Conservation (phyloP, 2,329 filamentous ascomycete genomes). For the Escovopsis weberi region DNA sequence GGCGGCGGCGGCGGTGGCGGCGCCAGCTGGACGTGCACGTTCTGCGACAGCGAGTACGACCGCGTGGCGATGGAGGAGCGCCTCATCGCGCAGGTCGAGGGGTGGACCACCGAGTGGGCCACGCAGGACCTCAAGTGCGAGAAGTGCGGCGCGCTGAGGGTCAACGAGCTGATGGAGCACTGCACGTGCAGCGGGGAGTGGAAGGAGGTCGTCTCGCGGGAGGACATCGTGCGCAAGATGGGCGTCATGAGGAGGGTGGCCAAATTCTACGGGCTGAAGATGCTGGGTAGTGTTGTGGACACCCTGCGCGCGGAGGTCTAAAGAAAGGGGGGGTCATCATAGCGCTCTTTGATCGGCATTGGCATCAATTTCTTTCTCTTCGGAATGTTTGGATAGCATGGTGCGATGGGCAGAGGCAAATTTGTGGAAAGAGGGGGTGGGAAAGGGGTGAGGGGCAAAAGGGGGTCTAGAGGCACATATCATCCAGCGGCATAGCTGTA, state of each 20-base stretch:
- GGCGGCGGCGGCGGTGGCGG: constrained; percentile 15
- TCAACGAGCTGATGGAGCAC: constrained; percentile 94
- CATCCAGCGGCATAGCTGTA: too few species aligned
- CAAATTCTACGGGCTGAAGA: constrained; percentile 62
- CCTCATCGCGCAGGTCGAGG: constrained; percentile 63
- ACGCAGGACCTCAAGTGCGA: constrained; percentile 79
- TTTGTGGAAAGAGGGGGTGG: neutral
- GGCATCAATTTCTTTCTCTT: neutral
- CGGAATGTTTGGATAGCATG: neutral
- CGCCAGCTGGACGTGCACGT: constrained; percentile 53
- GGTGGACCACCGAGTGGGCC: constrained; percentile 62
- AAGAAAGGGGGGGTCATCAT: constrained; percentile 11
- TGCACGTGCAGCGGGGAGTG: constrained; percentile 85
- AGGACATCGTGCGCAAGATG: constrained; percentile 50
- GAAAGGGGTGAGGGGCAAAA: neutral
- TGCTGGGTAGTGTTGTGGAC: constrained; percentile 63
- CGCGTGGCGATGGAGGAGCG: constrained; percentile 72
- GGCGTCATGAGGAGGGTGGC: constrained; percentile 62
- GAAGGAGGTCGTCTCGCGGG: constrained; percentile 54
- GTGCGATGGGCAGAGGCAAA: neutral
- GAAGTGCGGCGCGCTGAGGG: constrained; percentile 55
- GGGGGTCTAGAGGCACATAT: too few species aligned
- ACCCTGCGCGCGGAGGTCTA: constrained; percentile 37
- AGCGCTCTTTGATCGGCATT: neutral
- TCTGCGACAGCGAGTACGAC: constrained; percentile 63